phyloP scores from a whole-genome alignment of 192 early-diverging fungal genomes.

The Mycoemilia scoparia region DNA sequence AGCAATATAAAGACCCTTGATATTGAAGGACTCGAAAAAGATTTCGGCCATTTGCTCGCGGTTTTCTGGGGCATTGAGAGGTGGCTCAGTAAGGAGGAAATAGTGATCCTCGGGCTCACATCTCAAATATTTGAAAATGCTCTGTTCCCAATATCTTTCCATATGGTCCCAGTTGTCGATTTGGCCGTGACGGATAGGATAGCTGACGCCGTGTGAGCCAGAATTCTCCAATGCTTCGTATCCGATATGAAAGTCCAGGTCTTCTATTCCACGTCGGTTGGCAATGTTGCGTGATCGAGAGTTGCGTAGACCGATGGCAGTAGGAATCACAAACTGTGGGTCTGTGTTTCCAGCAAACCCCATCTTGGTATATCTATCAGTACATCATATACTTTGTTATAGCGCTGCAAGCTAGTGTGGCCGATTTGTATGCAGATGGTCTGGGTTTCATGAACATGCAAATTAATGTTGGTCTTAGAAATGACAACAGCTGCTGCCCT shows the following conservation, averaged over 20 bases:
- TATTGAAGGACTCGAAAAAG: conserved; percentile 98
- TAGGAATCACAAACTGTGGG: conserved; percentile 96
- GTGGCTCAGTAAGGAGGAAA: conserved; percentile 93
- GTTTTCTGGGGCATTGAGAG: conserved; percentile 94
- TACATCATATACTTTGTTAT: no score
- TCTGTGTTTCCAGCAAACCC: conserved; percentile 92
- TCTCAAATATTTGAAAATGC: conserved; percentile 92
- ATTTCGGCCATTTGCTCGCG: conserved; percentile 98
- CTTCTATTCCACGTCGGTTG: conserved; percentile 90
- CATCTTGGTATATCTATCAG: conserved; percentile 84
- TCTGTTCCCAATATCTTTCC: conserved; percentile 98
- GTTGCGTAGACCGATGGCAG: conserved; percentile 54
- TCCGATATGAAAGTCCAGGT: conserved; percentile 94
- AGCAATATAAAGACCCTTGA: conserved; percentile 94
- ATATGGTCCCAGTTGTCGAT: conserved; percentile 99
- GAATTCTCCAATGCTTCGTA: conserved; percentile 82
- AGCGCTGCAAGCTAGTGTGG: no score
- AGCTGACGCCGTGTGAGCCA: conserved; percentile 75
- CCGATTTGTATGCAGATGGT: no score
- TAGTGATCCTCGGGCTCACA: conserved; percentile 98
- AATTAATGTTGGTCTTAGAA: no score
- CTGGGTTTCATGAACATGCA: no score
- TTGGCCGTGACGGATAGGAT: conserved; percentile 92
- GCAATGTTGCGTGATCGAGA: conserved; percentile 53
- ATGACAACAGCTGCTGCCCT: no score